Evolutionary conservation across 441 rosid genomes (phyloP), one percentile per base, ranked within the genome.

Genomic region (Erodium moschatum): DNA sequence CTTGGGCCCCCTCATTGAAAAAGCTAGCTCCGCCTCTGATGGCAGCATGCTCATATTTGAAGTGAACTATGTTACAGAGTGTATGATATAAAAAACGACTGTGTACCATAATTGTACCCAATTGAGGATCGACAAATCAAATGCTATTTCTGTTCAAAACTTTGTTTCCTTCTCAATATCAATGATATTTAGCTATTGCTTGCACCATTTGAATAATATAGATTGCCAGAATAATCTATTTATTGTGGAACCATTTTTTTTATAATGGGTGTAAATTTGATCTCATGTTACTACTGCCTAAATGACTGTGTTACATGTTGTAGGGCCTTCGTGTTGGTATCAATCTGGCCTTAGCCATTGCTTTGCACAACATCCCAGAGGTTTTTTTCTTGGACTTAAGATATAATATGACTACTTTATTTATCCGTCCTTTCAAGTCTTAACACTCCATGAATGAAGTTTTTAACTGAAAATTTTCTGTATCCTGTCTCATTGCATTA

Each of bases 351-450:
- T 73, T 95, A 75, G 97, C 99, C 78, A 95, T 95, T 71, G 97
- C 99, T 70, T 81, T 95, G 84, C 99, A 91, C 76, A 95, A 95
- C 86, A 89, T 94, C 76, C 99, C 99, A 0, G 97, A 94, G 97
- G 99, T 94, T 84, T 67, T 69, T 29, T 70, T 71, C 72, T 78
- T 38, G 62, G 79, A 74, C 65, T 60, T 40, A 8, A 18, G 7
- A 52, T 9, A 6, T 4, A n/a, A n/a, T n/a, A n/a, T n/a, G 8
- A 10, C 68, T 73, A 11, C 58, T 72, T 46, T 65, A 35, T 71
- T 27, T 40, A 71, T 61, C 16, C 29, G 58, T 69, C 33, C 46
- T 24, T 16, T 48, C 29, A 31, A 31, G 63, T 61, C 64, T 19
- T 21, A 40, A 38, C 62, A 68, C 44, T 66, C 20, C 40, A 27